Evolutionary conservation across 2,329 filamentous ascomycete genomes (phyloP), one percentile per base, ranked within the genome.

Genomic region (Penicillium sp.): DNA sequence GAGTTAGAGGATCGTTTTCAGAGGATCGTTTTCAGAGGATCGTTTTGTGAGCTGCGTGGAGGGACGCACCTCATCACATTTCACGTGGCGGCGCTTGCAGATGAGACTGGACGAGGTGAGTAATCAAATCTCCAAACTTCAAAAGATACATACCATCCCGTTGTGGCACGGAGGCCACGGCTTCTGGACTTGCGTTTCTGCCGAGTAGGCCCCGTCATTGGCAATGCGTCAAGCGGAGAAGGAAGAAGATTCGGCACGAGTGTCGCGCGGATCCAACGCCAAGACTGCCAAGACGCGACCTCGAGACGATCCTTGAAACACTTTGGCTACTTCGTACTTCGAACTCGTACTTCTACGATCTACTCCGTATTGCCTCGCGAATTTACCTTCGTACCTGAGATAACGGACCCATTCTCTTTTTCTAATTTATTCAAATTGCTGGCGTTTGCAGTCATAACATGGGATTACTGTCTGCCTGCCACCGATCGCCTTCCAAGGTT

Each of bases 31-130:
- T 16, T 32, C 29, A 32, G 24, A 18, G 10, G 14, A 14, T 5
- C 29, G 10, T 18, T 11, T 16, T 32, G 18, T 18, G 18, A 34
- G 16, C n/a, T 16, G 6, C 13, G 22, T 27, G 11, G 14, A 13
- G 16, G 44, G 27, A 47, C 58, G 32, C 53, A 62, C 64, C 47
- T 69, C 67, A 38, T 69, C 67, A 29, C 67, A 70, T 46, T 70
- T 70, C 31, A 70, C 65, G 48, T 69, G 67, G 14, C 67, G 59
- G 18, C 58, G 58, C 43, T 68, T 68, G 58, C 67, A 68, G 29
- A 64, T 55, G 16, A 67, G 50, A 48, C 66, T 68, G 34, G 14
- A 18, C 21, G 31, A 41, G 18, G 45, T 62, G 42, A 57, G 49
- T 29, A 29, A 32, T 40, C 27, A 21, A 45, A 49, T 34, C 39